Evolutionary conservation across 192 early-diverging fungal genomes (phyloP), one percentile per base, ranked within the genome.

Genomic region (Podila verticillata): DNA sequence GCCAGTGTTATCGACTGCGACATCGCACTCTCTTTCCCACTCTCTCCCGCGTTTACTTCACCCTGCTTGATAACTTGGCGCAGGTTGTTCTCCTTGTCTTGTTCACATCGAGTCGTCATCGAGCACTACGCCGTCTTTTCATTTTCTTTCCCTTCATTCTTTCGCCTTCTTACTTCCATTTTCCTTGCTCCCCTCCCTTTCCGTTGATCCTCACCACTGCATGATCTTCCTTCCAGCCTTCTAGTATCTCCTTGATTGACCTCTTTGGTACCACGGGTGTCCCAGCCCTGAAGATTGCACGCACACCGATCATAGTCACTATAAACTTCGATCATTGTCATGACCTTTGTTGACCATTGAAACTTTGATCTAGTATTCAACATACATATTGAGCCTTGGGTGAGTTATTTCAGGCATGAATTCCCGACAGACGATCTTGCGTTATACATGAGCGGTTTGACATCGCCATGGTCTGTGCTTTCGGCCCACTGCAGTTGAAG

Each of bases 81-180:
- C 39, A 44, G 13, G 15, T 7, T 39, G 36, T 44, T 31, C 63
- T 28, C 34, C 7, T 65, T 49, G 47, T 65, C 15, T 28, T 48
- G 26, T 61, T 32, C 39, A 44, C 39, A n/a, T n/a, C n/a, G 39
- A 44, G 39, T 61, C 15, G 12, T 61, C 60, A n/a, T 32, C 60
- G 19, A 8, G 9, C 32, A 12, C 20, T 44, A 3, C 31, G 28
- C 60, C 30, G 5, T 60, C 5, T 60, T 39, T 62, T 36, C 24
- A 22, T 39, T 26, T 47, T 62, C 13, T 49, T 17, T 28, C 24
- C 24, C 20, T 62, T 34, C 6, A 2, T 62, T 20, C 36, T 6
- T n/a, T 62, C 30, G 1, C 35, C 24, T 47, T 28, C 24, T 5
- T 35, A 36, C 13, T 10, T 47, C 39, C 36, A 13, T 13, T 47